Conservation (phyloP, 2,329 filamentous ascomycete species). For the Colletotrichum echinochloae region DNA sequence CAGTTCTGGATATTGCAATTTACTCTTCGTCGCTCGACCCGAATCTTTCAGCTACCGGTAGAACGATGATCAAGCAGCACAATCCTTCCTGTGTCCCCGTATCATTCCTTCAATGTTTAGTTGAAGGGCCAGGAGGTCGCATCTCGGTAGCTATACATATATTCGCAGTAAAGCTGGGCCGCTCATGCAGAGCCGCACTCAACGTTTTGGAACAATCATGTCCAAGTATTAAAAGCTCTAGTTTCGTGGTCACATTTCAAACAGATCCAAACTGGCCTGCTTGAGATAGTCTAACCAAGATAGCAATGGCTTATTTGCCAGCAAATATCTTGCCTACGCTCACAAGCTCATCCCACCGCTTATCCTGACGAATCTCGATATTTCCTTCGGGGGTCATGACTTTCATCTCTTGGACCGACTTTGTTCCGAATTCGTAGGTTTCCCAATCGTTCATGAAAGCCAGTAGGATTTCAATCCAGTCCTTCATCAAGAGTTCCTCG, state of each 20-base stretch:
- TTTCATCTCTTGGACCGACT: slow-evolving; percentile 50
- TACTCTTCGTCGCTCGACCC: too few relatives aligned
- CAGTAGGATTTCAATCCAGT: slow-evolving; percentile 53
- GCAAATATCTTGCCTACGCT: slow-evolving; percentile 47
- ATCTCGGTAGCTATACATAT: neutral
- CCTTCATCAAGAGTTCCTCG: slow-evolving; percentile 52
- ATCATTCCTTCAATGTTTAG: too few relatives aligned
- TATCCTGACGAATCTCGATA: slow-evolving; percentile 52
- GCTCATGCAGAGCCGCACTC: fast-evolving
- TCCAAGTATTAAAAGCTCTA: neutral
- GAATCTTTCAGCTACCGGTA: too few relatives aligned
- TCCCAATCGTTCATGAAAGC: slow-evolving; percentile 52
- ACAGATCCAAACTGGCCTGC: neutral
- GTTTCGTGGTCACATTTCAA: neutral
- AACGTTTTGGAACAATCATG: neutral
- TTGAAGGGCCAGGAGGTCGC: too few relatives aligned
- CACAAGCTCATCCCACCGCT: slow-evolving; percentile 50
- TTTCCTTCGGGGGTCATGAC: slow-evolving; percentile 48
- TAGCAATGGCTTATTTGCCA: slow-evolving; percentile 12
- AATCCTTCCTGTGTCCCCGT: neutral
- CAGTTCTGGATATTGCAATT: too few relatives aligned
- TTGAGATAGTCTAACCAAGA: too few relatives aligned
- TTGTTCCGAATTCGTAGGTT: slow-evolving; percentile 50
- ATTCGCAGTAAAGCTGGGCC: neutral
- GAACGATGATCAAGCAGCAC: too few relatives aligned